Percentiles rank a stretch among this genome's conserved stretches.
phyloP scores from a whole-genome alignment of 495 filamentous ascomycete genomes.

The Polyplosphaeria fusca region DNA sequence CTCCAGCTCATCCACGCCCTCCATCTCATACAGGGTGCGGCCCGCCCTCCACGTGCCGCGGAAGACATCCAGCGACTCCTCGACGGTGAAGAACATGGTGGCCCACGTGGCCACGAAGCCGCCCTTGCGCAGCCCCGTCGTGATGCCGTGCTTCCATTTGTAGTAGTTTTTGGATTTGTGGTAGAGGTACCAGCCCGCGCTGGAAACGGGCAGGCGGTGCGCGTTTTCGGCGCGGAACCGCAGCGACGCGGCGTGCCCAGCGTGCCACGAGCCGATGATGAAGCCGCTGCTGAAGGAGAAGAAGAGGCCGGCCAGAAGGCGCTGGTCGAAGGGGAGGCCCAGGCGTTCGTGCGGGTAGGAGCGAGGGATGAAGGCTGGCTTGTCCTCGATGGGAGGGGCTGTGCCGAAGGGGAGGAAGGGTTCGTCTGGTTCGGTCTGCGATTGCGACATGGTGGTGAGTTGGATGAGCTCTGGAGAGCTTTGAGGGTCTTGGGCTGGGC shows the following conservation, averaged over 20 bases:
- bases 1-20: slow-evolving; percentile 26
- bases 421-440: too few relatives aligned
- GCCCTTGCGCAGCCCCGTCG: slow-evolving; percentile 75
- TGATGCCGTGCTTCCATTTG: slow-evolving; percentile 65
- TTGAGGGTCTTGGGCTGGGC: too few relatives aligned
- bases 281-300: slow-evolving; percentile 64
- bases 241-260: slow-evolving; percentile 66
- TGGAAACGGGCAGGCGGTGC: slow-evolving; percentile 78
- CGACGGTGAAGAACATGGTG: slow-evolving; percentile 66
- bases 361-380: neutral
- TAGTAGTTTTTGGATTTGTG: slow-evolving; percentile 97
- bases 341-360: slow-evolving; percentile 52
- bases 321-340: slow-evolving; percentile 58
- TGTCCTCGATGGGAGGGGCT: neutral
- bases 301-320: slow-evolving; percentile 59
- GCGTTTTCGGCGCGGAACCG: slow-evolving; percentile 93
- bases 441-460: too few relatives aligned
- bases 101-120: slow-evolving; percentile 64
- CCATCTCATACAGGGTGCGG: slow-evolving; percentile 23
- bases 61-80: slow-evolving; percentile 73
- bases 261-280: slow-evolving; percentile 66
- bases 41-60: slow-evolving; percentile 35
- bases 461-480: too few relatives aligned
- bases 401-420: slow-evolving; percentile 18
- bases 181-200: slow-evolving; percentile 91